These are phyloP conservation scores for Amanita brunnescens DNA, from an alignment of 768 basidiomycete species.

Conservation along the genomic window DNA sequence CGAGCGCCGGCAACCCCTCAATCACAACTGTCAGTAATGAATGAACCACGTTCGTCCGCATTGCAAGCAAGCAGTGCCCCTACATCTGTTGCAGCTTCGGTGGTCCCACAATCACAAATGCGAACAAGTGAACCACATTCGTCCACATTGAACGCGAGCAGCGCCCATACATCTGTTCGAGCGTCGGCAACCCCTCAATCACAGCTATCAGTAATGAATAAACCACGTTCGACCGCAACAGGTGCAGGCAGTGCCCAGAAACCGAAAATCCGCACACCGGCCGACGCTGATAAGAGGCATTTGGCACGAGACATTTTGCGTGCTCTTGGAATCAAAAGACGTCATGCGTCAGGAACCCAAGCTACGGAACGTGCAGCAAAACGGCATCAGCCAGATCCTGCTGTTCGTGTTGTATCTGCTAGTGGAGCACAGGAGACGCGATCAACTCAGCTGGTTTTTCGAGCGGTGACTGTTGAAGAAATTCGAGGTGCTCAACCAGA, in stretches of 20 bases:
- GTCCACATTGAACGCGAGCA: no score
- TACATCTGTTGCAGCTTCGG: neutral
- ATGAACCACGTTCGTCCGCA: neutral
- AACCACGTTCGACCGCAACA: neutral
- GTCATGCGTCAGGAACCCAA: neutral
- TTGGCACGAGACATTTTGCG: slow-evolving; percentile 51
- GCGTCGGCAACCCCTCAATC: neutral
- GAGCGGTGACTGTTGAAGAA: neutral
- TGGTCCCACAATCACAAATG: neutral
- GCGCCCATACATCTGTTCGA: neutral
- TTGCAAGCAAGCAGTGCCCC: neutral
- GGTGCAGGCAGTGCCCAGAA: neutral
- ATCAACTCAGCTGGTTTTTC: neutral
- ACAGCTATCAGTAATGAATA: neutral
- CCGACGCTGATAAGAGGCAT: slow-evolving; percentile 17
- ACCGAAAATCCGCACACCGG: neutral
- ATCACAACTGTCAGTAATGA: neutral
- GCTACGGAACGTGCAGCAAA: neutral
- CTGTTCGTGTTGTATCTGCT: neutral
- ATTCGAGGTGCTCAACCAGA: neutral
- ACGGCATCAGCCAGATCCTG: neutral
- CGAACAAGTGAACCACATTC: neutral
- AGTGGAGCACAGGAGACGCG: neutral
- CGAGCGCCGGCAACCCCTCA: neutral
- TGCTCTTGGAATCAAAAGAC: slow-evolving; percentile 29